Percentiles rank a stretch among this genome's conserved stretches.
These are phyloP conservation scores for Cladobotryum mycophilum DNA, from an alignment of 2,329 filamentous ascomycete species.

Conservation along the genomic window DNA sequence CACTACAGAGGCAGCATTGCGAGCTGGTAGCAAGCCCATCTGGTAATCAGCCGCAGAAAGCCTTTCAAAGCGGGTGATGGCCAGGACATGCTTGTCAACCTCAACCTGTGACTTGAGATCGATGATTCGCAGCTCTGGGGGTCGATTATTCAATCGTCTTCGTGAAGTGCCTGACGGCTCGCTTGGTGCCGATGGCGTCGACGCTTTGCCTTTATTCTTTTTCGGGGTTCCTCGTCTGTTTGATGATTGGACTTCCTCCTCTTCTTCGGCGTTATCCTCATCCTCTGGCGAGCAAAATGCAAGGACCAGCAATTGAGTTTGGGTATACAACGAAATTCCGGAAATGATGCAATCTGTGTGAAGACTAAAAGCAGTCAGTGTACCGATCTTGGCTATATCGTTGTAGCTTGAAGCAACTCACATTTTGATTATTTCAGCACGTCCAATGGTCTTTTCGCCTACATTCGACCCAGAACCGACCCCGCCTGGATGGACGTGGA, in stretches of 20 bases:
- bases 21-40: constrained; percentile 73
- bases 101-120: constrained; percentile 83
- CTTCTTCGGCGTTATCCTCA: constrained; percentile 50
- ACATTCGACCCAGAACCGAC: constrained; percentile 57
- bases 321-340: constrained; percentile 93
- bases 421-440: constrained; percentile 89
- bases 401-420: constrained; percentile 39
- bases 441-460: constrained; percentile 66
- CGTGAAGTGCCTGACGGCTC: constrained; percentile 60
- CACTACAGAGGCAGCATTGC: constrained; percentile 55
- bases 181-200: constrained; percentile 44
- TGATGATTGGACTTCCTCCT: constrained; percentile 18
- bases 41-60: constrained; percentile 90
- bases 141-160: constrained; percentile 70
- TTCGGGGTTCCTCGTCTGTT: constrained; percentile 21
- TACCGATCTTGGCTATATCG: not conserved
- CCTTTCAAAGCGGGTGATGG: constrained; percentile 78
- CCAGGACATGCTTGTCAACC: constrained; percentile 79
- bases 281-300: constrained; percentile 77
- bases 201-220: constrained; percentile 37
- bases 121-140: constrained; percentile 85
- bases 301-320: constrained; percentile 82
- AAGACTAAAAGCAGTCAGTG: constrained; percentile 46
- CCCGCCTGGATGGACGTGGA: constrained; percentile 79
- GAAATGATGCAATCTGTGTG: constrained; percentile 97